Percentiles rank a stretch among this genome's conserved stretches.
These are phyloP conservation scores for Ceriops tagal DNA, from an alignment of 345 rosid genomes.

Conservation along the genomic window DNA sequence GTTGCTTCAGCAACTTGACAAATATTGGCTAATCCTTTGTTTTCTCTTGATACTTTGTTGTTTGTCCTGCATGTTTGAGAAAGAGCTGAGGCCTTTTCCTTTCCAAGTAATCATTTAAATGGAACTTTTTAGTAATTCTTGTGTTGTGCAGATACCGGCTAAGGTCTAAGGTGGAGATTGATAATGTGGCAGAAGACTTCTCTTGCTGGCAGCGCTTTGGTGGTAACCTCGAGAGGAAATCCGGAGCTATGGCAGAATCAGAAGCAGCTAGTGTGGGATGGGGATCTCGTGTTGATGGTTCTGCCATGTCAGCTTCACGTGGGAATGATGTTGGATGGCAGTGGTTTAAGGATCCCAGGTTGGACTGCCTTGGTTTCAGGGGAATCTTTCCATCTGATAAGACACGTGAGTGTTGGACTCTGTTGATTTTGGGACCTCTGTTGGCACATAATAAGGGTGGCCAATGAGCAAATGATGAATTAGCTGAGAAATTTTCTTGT, in stretches of 20 bases:
- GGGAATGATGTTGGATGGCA: conserved; percentile 63
- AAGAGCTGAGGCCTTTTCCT: background rate
- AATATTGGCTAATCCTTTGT: too few species aligned
- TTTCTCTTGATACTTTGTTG: background rate
- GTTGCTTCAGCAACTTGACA: too few species aligned
- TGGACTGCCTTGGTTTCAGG: conserved; percentile 74
- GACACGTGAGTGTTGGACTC: conserved; percentile 47
- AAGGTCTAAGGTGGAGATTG: conserved; percentile 88
- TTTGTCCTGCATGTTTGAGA: background rate
- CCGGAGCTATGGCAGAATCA: conserved; percentile 44
- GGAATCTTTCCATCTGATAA: conserved; percentile 59
- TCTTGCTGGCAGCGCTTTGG: conserved; percentile 85
- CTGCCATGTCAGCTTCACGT: conserved; percentile 52
- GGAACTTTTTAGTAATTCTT: background rate
- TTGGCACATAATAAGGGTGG: background rate
- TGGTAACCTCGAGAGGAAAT: conserved; percentile 33
- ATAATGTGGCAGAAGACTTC: conserved; percentile 61
- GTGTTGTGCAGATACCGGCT: conserved; percentile 55
- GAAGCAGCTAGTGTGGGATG: conserved; percentile 68
- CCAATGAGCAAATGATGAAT: background rate
- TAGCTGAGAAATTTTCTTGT: background rate
- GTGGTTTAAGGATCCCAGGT: conserved; percentile 90
- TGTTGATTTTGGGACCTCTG: background rate
- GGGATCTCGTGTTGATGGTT: conserved; percentile 52
- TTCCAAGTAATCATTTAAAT: background rate